phyloP scores from a whole-genome alignment of 345 rosid species.

The Gossypium sturtianum region DNA sequence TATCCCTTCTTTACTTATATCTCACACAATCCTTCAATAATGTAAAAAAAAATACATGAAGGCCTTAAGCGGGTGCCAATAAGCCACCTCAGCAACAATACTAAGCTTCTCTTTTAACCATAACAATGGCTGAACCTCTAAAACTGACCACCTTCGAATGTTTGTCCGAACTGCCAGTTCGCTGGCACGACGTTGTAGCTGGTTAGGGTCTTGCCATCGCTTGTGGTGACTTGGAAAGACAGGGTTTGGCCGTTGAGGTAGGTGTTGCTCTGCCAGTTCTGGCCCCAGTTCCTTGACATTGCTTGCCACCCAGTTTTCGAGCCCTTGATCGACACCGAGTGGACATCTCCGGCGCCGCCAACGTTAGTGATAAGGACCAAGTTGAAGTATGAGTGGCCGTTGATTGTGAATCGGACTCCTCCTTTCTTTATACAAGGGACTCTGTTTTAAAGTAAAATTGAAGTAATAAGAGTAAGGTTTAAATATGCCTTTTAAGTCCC shows the following conservation, averaged over 20 bases:
- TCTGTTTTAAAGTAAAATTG: conserved; percentile 29
- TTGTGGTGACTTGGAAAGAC: conserved; percentile 83
- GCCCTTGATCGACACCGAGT: conserved; percentile 75
- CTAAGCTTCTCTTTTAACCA: conserved; percentile 16
- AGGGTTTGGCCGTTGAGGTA: conserved; percentile 73
- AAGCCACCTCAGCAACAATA: conserved; percentile 65
- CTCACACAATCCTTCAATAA: not conserved
- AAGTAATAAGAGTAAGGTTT: too few species aligned
- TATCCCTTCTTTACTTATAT: not conserved
- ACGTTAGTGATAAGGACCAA: conserved; percentile 76
- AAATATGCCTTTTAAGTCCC: too few species aligned
- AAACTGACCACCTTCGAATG: conserved; percentile 67
- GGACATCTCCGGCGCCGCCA: conserved; percentile 80
- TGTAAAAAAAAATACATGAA: not conserved
- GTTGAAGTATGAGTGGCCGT: conserved; percentile 96
- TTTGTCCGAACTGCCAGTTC: conserved; percentile 86
- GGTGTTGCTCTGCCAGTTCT: conserved; percentile 95
- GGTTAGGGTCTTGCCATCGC: conserved; percentile 70
- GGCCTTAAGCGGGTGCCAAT: conserved; percentile 64
- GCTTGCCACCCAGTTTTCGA: conserved; percentile 79
- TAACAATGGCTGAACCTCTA: conserved; percentile 18
- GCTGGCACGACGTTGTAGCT: conserved; percentile 50
- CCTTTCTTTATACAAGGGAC: conserved; percentile 85
- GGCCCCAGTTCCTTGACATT: conserved; percentile 99
- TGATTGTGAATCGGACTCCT: conserved; percentile 79